phyloP scores from a whole-genome alignment of 306 rosid genomes.

The Trifolium subterraneum region DNA sequence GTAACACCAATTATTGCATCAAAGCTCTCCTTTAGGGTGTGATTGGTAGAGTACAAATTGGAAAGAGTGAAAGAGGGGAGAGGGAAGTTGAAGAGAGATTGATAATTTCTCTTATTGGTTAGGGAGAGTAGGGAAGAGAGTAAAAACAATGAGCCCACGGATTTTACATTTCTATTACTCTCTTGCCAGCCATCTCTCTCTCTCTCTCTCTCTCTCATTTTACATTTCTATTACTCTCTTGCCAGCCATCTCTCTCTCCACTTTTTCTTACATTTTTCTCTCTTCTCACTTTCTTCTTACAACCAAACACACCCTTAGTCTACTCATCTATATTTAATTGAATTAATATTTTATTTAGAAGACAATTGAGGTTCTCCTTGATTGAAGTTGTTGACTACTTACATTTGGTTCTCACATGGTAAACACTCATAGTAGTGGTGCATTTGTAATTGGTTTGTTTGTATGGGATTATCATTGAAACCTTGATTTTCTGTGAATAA shows the following conservation, averaged over 20 bases:
- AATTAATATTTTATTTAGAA: conserved; percentile 25
- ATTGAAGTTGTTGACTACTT: conserved; percentile 4
- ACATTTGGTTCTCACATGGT: conserved; percentile 15
- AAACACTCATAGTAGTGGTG: neutral
- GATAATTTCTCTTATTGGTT: neutral
- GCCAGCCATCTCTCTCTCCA: neutral
- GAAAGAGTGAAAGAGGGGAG: neutral
- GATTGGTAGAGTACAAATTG: neutral
- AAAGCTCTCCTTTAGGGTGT: conserved; percentile 2
- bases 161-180: neutral
- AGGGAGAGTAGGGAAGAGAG: neutral
- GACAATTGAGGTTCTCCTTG: conserved; percentile 8
- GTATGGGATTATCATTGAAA: neutral
- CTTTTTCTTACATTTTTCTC: neutral
- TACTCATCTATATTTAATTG: conserved; percentile 1
- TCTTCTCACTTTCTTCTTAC: neutral
- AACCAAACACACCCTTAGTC: neutral
- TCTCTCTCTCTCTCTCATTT: no score
- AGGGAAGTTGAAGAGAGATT: neutral
- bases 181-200: neutral
- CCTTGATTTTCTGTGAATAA: conserved; percentile 26
- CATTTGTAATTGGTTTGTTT: neutral
- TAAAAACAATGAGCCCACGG: neutral
- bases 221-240: no score
- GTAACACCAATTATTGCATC: neutral